Base-by-base conservation (phyloP, 148 eudicot genomes). In the Rhododendron simsii region DNA sequence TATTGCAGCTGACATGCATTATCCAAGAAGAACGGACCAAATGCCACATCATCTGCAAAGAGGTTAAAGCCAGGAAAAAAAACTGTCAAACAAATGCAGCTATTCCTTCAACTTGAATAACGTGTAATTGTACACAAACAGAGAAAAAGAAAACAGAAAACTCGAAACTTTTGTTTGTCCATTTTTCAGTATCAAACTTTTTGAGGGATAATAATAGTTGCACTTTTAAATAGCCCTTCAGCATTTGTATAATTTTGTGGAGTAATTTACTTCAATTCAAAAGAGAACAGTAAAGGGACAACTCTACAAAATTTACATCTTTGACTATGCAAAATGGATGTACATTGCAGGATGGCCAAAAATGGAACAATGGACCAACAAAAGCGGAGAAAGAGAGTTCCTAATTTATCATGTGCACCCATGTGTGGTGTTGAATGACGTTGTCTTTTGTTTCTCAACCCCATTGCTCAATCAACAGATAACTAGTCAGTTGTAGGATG, bases 1-100 rank as follows among this genome's bases (percentile, higher is more conserved):
- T 97, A 83, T 97, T 94, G 91, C 98, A 95, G 90, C 94, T 97
- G 81, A 86, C 88, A 90, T 97, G 96, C 91, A 97, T 88, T 87
- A 95, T 89, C 99, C 99, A 97, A 61, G 98, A 94, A 88, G 98
- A 92, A 85, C 85, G 91, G 26, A 95, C 99, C 92, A 97, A 87
- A 55, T 82, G 91, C 98, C 98, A 97, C 92, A 97, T 97, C 98
- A 94, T 97, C 99, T 97, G 89, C 85, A 85, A 84, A 88, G 21
- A 85, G 41, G 80, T 69, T 18, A 53, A 45, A 61, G 41, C 47
- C 33, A 44, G 63, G 45, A 48, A 77, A 86, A 50, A 76, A 61
- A 21, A 11, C 16, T 35, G 26, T 45, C 28, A 75, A 75, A 37
- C 63, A 76, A 48, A 57, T 30, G 21, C 63, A 82, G 15, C 23